A percentile compares a stretch with the other conserved stretches of the same genome.
These are phyloP conservation scores for Thalassiosira pacifica DNA, from an alignment of 352 stramenopile genomes.

Conservation along the genomic window DNA sequence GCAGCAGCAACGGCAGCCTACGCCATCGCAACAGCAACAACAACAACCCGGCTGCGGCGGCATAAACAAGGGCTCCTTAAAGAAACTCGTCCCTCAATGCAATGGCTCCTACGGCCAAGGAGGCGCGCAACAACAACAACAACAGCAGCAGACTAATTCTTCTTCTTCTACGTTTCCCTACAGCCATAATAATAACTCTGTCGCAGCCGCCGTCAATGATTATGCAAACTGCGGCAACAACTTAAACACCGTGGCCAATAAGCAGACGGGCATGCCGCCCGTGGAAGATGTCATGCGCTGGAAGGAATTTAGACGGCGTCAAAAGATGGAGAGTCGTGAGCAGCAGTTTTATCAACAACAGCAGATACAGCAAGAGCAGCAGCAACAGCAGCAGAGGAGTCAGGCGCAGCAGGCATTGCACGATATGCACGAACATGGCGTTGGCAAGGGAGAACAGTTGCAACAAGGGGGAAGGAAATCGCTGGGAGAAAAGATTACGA, in stretches of 20 bases:
- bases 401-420: background rate
- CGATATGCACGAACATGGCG: background rate
- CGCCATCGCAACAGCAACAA: too few species aligned
- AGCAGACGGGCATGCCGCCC: background rate
- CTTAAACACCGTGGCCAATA: too few species aligned
- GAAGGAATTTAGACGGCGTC: conserved; percentile 56
- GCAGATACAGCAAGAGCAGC: background rate
- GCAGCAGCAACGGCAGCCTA: too few species aligned
- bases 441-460: background rate
- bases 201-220: too few species aligned
- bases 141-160: background rate
- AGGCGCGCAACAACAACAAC: background rate
- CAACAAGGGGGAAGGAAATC: too few species aligned
- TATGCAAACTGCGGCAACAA: too few species aligned
- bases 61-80: too few species aligned
- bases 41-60: too few species aligned
- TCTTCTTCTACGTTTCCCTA: background rate
- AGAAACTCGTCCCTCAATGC: too few species aligned
- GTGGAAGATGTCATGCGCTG: conserved; percentile 55
- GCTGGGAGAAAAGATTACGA: too few species aligned
- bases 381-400: background rate
- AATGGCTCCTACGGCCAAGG: background rate
- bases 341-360: too few species aligned
- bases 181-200: background rate
- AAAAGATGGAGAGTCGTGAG: conserved; percentile 25